Evolutionary conservation across 2,329 filamentous ascomycete genomes (phyloP).

Genomic region (Endothia cerciana): DNA sequence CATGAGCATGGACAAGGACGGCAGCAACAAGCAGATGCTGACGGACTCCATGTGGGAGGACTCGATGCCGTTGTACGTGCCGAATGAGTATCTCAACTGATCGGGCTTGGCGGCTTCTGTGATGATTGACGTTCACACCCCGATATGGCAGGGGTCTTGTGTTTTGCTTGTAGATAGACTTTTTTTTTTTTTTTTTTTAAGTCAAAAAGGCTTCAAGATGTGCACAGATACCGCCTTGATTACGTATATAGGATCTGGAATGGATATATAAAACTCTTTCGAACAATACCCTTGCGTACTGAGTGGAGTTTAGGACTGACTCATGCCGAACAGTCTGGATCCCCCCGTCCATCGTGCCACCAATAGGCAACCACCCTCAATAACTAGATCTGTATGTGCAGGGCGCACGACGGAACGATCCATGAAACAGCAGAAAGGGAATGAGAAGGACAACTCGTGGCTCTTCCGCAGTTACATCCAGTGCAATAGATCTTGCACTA

Average conservation of each 20-base stretch:
- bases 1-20: constrained; percentile 47
- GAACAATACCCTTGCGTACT: neutral
- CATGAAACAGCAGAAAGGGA: neutral
- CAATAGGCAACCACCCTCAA: neutral
- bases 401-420: neutral
- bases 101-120: neutral
- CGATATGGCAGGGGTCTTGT: neutral
- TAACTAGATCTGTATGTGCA: neutral
- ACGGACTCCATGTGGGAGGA: constrained; percentile 41
- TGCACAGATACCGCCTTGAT: neutral
- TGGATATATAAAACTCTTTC: neutral
- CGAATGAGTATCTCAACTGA: constrained; percentile 25
- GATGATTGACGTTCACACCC: neutral
- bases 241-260: neutral
- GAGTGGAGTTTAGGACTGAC: neutral
- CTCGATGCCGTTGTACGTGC: constrained; percentile 36
- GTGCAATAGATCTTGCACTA: neutral
- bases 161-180: neutral
- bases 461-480: neutral
- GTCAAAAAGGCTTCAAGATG: constrained; percentile 1
- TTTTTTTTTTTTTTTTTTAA: neutral
- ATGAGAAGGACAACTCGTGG: neutral
- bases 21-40: constrained; percentile 37
- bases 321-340: neutral
- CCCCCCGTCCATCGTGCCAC: neutral